Evolutionary conservation across 768 basidiomycete genomes (phyloP).

Genomic region (Podaxis sp.): DNA sequence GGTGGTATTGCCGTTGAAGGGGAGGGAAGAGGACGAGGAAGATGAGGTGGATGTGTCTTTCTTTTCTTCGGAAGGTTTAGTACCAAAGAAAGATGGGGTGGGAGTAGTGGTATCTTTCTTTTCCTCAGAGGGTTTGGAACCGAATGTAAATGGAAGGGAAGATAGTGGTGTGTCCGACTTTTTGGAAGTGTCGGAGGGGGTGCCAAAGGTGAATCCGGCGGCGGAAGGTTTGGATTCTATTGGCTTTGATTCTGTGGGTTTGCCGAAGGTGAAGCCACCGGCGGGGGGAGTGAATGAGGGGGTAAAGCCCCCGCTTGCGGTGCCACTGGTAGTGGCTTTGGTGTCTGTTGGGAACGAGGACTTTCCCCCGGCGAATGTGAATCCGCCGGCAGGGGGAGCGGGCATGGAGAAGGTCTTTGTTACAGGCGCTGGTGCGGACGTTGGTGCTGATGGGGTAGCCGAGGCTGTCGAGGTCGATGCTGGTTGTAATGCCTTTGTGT

Average conservation of each 20-base stretch:
- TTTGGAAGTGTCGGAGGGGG: neutral
- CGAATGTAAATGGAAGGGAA: conserved; percentile 14
- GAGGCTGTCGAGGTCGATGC: neutral
- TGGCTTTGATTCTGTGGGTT: conserved; percentile 1
- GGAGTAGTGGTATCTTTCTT: conserved; percentile 1
- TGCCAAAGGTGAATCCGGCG: conserved; percentile 14
- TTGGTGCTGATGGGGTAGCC: no score
- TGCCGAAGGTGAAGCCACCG: conserved; percentile 8
- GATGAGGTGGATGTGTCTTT: neutral
- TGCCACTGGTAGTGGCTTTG: conserved; percentile 10
- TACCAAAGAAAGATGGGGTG: conserved; percentile 6
- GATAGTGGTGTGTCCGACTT: neutral
- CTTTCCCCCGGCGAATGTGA: conserved; percentile 14
- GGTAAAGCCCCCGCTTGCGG: conserved; percentile 4
- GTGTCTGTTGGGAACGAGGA: conserved; percentile 17
- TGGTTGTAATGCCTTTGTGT: conserved; percentile 25
- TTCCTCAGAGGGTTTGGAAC: conserved; percentile 11
- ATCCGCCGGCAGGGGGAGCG: conserved; percentile 12
- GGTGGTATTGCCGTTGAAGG: neutral
- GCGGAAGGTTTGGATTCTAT: conserved; percentile 1
- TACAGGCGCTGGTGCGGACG: conserved; percentile 10
- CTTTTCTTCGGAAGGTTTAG: conserved; percentile 1
- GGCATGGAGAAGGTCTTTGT: conserved; percentile 28
- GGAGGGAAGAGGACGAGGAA: neutral
- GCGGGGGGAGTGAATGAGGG: conserved; percentile 12